These are phyloP conservation scores for Mycena kentingensis DNA, from an alignment of 768 basidiomycete genomes.

Conservation along the genomic window DNA sequence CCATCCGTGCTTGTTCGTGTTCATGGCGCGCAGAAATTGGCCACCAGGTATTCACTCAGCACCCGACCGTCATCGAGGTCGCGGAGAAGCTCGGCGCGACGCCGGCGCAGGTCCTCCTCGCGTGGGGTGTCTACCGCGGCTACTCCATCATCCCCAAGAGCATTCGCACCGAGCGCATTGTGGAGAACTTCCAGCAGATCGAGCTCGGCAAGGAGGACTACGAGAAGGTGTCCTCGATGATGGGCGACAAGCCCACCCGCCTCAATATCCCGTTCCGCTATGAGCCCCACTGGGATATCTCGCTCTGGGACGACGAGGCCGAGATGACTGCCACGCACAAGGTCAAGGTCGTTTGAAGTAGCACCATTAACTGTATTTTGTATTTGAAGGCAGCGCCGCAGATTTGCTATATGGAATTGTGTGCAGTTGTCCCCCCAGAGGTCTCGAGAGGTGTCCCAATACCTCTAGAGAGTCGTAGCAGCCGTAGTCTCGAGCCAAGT, in stretches of 20 bases:
- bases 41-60: constrained; percentile 68
- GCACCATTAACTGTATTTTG: background rate
- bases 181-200: constrained; percentile 78
- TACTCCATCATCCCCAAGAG: constrained; percentile 86
- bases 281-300: constrained; percentile 67
- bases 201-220: constrained; percentile 68
- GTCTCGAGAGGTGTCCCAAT: too few relatives aligned
- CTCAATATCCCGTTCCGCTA: constrained; percentile 66
- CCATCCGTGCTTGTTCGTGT: background rate
- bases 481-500: too few relatives aligned
- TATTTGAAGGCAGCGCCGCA: background rate
- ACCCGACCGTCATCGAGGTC: constrained; percentile 60
- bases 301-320: constrained; percentile 64
- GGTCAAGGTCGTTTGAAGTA: constrained; percentile 33
- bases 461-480: too few relatives aligned
- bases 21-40: constrained; percentile 46
- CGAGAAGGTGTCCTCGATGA: constrained; percentile 55
- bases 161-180: constrained; percentile 69
- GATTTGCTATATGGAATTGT: too few relatives aligned
- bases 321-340: constrained; percentile 48
- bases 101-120: constrained; percentile 80
- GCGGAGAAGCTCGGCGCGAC: constrained; percentile 65
- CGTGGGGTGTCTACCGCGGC: constrained; percentile 77
- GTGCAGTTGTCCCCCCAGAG: too few relatives aligned
- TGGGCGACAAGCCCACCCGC: constrained; percentile 48